Base-by-base conservation (phyloP, 805 yeast genomes). In the Pachysolen tannophilus region DNA sequence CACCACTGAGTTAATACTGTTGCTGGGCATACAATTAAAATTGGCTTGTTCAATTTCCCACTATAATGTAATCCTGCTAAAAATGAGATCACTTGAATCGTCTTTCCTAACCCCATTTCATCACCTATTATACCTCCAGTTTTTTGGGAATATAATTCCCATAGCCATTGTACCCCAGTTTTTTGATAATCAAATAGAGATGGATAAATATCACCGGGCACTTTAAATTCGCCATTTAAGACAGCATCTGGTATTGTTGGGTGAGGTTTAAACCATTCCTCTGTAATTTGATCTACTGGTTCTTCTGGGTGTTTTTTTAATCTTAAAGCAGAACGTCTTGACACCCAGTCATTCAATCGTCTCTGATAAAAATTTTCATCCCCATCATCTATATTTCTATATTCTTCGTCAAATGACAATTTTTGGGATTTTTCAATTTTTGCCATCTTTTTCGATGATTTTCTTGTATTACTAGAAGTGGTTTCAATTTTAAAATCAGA, bases 41-140 rank as follows among this genome's bases (percentile, higher is more conserved):
- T 81, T 0, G 98, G 98, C 26, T 78, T 81, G 21, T 74, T 70
- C 2, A 90, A 60, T 38, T 73, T 61, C 0, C 81, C 78, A 13
- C 94, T 82, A 53, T 87, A 83, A 49, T 88, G 95, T 26, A 92
- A 63, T 0, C 95, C 92, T 0, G 97, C 97, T 7, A 92, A 50
- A 54, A 90, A 92, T 1, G 97, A 77, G 29, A 87, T 86, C 7
- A 92, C 73, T 52, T 92, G 97, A 33, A 92, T 82, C 0, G 98
- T 92, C 51, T 92, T 92, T 2, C 98, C 98, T 13, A 92, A 60
- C 0, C 98, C 98, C 98, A 92, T 92, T 55, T 92, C 98, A 57
- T 92, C 98, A 18, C 97, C 97, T 27, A 92, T 70, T 16, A 92
- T 92, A 0, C 98, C 98, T 3, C 98, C 98, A 3, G 88, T 81